Percentiles rank a stretch among this genome's conserved stretches.
Evolutionary conservation across 2,329 filamentous ascomycete genomes (phyloP).

Genomic region (Xylaria sp.): DNA sequence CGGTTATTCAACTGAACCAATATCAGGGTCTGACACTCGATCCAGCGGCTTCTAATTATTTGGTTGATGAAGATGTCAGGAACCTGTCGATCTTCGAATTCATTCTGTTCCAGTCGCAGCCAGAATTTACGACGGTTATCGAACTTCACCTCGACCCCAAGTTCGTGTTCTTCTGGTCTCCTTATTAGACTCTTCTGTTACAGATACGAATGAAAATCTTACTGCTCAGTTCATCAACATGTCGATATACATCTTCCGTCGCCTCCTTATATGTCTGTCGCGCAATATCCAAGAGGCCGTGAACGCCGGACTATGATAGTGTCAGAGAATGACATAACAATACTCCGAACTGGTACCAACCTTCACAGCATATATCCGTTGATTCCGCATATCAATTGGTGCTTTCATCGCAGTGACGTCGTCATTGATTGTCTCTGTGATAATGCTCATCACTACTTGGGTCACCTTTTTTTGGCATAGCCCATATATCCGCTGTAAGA

Average conservation of each 20-base stretch:
- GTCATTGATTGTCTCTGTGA: constrained; percentile 78
- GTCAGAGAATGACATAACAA: constrained; percentile 36
- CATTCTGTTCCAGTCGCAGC: constrained; percentile 70
- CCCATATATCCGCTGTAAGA: constrained; percentile 75
- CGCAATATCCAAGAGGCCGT: constrained; percentile 87
- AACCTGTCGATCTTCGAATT: constrained; percentile 69
- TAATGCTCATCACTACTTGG: constrained; percentile 69
- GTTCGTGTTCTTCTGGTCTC: constrained; percentile 62
- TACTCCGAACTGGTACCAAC: constrained; percentile 51
- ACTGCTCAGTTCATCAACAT: constrained; percentile 76
- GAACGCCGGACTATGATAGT: constrained; percentile 73
- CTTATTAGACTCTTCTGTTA: constrained; percentile 11
- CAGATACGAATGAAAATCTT: constrained; percentile 38
- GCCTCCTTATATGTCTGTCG: constrained; percentile 91
- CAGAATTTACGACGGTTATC: constrained; percentile 84
- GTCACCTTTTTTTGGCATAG: constrained; percentile 75
- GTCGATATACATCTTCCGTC: constrained; percentile 78
- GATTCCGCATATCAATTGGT: constrained; percentile 87
- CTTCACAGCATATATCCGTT: constrained; percentile 89
- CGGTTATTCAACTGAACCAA: constrained; percentile 83
- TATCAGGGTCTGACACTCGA: constrained; percentile 89
- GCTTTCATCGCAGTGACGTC: constrained; percentile 82
- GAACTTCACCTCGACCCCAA: constrained; percentile 76
- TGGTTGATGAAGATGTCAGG: constrained; percentile 82
- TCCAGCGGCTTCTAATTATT: constrained; percentile 74